These are phyloP conservation scores for Butyriboletus loyo DNA, from an alignment of 768 basidiomycete genomes.

Conservation along the genomic window DNA sequence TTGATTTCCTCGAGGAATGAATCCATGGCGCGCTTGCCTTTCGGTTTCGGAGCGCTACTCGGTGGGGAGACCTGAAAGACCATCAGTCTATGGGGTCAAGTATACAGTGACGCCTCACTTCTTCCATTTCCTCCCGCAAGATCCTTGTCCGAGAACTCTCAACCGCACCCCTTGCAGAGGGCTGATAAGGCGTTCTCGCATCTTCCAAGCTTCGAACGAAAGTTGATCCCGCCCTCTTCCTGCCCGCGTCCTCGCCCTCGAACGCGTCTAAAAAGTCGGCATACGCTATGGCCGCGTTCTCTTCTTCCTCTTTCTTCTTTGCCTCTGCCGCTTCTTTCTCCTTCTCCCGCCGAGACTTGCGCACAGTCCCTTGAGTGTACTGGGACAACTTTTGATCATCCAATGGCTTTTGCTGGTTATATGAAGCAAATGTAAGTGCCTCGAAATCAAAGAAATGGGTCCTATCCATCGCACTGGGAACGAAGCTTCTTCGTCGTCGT, in stretches of 20 bases:
- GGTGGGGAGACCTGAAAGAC: slow-evolving; percentile 56
- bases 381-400: slow-evolving; percentile 84
- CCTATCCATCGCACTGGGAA: slow-evolving; percentile 90
- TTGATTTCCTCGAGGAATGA: slow-evolving; percentile 96
- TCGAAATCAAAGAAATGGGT: slow-evolving; percentile 50
- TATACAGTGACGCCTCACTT: slow-evolving; percentile 25
- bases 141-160: slow-evolving; percentile 32
- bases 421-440: slow-evolving; percentile 57
- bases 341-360: slow-evolving; percentile 88
- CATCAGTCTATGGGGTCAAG: slow-evolving; percentile 1
- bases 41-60: slow-evolving; percentile 58
- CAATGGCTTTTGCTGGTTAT: slow-evolving; percentile 75
- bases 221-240: slow-evolving; percentile 48
- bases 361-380: slow-evolving; percentile 79
- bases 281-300: slow-evolving; percentile 72
- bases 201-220: slow-evolving; percentile 61
- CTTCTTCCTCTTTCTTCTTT: slow-evolving; percentile 82
- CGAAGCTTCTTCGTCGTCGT: slow-evolving; percentile 81
- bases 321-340: slow-evolving; percentile 92
- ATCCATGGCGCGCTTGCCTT: slow-evolving; percentile 96
- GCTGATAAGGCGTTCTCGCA: slow-evolving; percentile 39
- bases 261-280: slow-evolving; percentile 85
- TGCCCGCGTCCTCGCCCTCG: slow-evolving; percentile 62
- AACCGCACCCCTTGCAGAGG: slow-evolving; percentile 32
- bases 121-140: slow-evolving; percentile 32